Conservation (phyloP, 495 filamentous ascomycete genomes). For the Penicillium roqueforti region DNA sequence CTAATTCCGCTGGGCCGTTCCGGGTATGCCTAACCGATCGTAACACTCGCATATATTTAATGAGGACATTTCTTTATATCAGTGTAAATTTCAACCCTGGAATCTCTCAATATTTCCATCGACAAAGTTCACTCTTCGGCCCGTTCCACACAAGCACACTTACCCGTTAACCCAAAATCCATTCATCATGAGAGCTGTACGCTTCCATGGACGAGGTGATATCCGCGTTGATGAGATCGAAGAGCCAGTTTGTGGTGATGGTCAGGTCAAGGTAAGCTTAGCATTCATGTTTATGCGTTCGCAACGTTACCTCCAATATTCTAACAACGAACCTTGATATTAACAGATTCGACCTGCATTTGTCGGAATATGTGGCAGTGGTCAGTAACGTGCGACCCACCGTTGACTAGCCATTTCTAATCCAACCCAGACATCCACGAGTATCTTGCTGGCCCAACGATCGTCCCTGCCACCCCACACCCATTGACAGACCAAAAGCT, state of each 20-base stretch:
- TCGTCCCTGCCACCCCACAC: constrained; percentile 55
- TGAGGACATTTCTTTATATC: not conserved
- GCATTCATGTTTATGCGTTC: not conserved
- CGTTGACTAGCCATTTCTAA: not conserved
- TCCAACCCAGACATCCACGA: constrained; percentile 53
- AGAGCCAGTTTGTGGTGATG: constrained; percentile 35
- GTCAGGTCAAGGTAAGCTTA: constrained; percentile 38
- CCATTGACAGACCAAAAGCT: constrained; percentile 52
- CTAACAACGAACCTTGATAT: constrained; percentile 1
- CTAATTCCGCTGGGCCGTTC: no score
- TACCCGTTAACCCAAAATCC: not conserved
- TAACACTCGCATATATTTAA: not conserved
- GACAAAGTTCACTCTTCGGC: not conserved
- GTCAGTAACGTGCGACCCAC: constrained; percentile 9
- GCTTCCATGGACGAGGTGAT: constrained; percentile 40
- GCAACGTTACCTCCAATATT: not conserved
- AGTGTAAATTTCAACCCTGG: not conserved
- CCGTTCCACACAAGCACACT: not conserved
- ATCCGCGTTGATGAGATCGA: constrained; percentile 40
- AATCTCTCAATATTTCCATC: not conserved
- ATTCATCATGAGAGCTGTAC: constrained; percentile 40
- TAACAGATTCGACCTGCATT: constrained; percentile 32
- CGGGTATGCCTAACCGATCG: not conserved
- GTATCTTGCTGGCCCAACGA: constrained; percentile 51
- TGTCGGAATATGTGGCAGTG: constrained; percentile 36